Base-by-base conservation (phyloP, 768 basidiomycete genomes). In the Leccinum uliginosum region DNA sequence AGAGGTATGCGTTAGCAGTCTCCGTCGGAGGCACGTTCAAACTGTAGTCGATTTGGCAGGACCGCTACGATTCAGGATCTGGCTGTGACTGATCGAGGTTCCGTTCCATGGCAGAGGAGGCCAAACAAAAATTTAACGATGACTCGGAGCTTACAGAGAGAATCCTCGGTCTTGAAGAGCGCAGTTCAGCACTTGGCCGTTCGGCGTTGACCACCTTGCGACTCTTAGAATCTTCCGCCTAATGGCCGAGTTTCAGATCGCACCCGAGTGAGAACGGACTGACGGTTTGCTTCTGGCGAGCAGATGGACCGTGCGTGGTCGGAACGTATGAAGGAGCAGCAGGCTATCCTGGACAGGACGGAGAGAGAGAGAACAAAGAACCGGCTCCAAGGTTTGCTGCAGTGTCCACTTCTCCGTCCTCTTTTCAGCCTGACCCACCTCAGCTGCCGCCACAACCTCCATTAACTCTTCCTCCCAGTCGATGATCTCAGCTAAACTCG, bases 81-180 rank as follows among this genome's bases (percentile, higher is more conserved):
- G n/a, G n/a, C n/a, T n/a, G n/a, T n/a, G n/a, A n/a, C n/a, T n/a
- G n/a, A n/a, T n/a, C n/a, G n/a, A n/a, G n/a, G n/a, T n/a, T 76
- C 50, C 65, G 60, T 32, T 64, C 69, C 46, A 67, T 70, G 60
- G 78, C 87, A 58, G 78, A 84, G 53, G 86, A 86, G 57, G 82
- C 88, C n/a, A 84, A 84, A 71, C 78, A 82, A 55, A 82, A 80
- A 56, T 70, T 82, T 34, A 76, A 82, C 40, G 68, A 73, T 15
- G n/a, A n/a, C n/a, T n/a, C n/a, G n/a, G 78, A 83, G 66, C 73
- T 89, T 14, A 75, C 76, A 65, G 69, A 78, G 70, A 63, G 68
- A 55, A 59, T 80, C 65, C 62, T 74, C 56, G 51, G 62, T 38
- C 70, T 65, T 3, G 55, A 60, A 15, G 62, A 70, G 46, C 72